These are phyloP conservation scores for Cryptococcus wingfieldii DNA, from an alignment of 1,284 basidiomycete genomes.

Conservation along the genomic window DNA sequence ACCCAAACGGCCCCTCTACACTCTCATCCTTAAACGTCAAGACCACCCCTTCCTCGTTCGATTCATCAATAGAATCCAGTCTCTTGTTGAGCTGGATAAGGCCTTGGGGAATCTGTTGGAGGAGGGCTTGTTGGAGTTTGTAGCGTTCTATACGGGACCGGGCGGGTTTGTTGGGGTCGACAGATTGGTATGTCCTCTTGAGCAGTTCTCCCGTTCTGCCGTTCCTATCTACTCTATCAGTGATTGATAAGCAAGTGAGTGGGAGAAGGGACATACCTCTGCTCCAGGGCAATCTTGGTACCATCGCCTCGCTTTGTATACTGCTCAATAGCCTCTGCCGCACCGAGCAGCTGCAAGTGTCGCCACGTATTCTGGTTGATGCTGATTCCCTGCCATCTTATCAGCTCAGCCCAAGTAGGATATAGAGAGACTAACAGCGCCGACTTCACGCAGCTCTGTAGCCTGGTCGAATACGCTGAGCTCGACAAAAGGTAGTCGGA, in stretches of 20 bases:
- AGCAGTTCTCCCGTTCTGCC: constrained; percentile 24
- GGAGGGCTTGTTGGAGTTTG: constrained; percentile 30
- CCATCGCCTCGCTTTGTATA: constrained; percentile 14
- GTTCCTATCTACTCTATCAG: constrained; percentile 5
- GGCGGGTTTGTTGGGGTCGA: constrained; percentile 16
- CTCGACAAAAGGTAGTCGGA: constrained; percentile 19
- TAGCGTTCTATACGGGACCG: constrained; percentile 26
- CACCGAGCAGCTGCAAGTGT: constrained; percentile 26
- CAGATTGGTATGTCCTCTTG: constrained; percentile 9
- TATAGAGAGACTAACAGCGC: constrained; percentile 22
- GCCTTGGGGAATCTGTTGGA: constrained; percentile 18
- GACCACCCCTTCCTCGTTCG: constrained; percentile 7
- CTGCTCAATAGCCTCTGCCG: constrained; percentile 22
- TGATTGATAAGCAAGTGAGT: not conserved
- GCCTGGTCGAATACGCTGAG: constrained; percentile 32
- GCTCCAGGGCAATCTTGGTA: constrained; percentile 16
- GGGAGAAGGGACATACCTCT: constrained; percentile 4
- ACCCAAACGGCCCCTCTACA: constrained; percentile 21
- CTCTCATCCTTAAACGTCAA: constrained; percentile 25
- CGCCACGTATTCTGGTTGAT: constrained; percentile 38
- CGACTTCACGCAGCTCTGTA: constrained; percentile 30
- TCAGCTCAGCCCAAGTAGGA: not conserved
- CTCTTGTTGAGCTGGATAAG: constrained; percentile 28
- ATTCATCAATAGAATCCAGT: constrained; percentile 14
- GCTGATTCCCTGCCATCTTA: constrained; percentile 25